phyloP scores from a whole-genome alignment of 371 early-diverging fungal genomes.

The Mucor saturninus region DNA sequence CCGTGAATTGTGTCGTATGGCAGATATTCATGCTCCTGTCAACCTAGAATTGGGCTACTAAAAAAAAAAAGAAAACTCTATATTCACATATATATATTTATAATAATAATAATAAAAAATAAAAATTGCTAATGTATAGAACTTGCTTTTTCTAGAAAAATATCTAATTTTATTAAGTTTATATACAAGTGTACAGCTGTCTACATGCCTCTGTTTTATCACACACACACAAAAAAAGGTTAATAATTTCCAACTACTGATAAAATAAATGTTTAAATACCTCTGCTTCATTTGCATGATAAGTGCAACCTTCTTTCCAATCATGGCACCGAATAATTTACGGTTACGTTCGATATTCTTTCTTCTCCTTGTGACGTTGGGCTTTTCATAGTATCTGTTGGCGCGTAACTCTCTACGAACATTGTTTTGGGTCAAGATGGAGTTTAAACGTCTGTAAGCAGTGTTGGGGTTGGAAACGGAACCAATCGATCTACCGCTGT shows the following conservation, averaged over 20 bases:
- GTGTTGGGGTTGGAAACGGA: slow-evolving; percentile 43
- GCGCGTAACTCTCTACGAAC: slow-evolving; percentile 49
- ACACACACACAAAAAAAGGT: not conserved
- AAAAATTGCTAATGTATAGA: not conserved
- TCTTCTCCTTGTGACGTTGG: slow-evolving; percentile 57
- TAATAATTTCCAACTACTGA: not conserved
- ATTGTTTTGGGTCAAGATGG: slow-evolving; percentile 52
- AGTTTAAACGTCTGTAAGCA: slow-evolving; percentile 49
- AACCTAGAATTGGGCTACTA: slow-evolving; percentile 50
- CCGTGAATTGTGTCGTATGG: slow-evolving; percentile 55
- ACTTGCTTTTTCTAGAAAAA: too few relatives aligned
- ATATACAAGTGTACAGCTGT: slow-evolving; percentile 3
- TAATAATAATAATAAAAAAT: not conserved
- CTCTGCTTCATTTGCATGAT: slow-evolving; percentile 68
- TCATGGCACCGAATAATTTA: slow-evolving; percentile 56
- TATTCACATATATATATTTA: not conserved
- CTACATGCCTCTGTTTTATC: slow-evolving; percentile 30
- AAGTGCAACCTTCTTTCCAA: slow-evolving; percentile 60
- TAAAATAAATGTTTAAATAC: slow-evolving; percentile 27
- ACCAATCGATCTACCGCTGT: slow-evolving; percentile 53
- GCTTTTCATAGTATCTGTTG: slow-evolving; percentile 61
- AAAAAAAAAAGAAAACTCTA: not conserved
- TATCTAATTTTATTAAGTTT: not conserved
- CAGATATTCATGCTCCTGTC: slow-evolving; percentile 38
- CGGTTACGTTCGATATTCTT: slow-evolving; percentile 53